Evolutionary conservation across 192 early-diverging fungal species (phyloP), one percentile per base, ranked within the genome.

Genomic region (Spinellus fusiger): DNA sequence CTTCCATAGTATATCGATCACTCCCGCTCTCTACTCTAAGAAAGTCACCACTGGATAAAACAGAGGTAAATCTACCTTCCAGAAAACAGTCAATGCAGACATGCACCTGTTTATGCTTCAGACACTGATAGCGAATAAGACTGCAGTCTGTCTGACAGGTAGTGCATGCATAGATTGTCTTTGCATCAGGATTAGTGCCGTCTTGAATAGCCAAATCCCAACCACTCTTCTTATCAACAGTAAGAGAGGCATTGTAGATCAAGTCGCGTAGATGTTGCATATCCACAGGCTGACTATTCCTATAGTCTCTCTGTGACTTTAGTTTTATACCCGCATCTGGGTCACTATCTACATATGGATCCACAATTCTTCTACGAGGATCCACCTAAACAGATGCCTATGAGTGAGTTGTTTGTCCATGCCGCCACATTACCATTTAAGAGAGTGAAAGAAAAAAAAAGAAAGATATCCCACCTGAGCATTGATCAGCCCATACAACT

Each of bases 401-500:
- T n/a, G n/a, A n/a, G n/a, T n/a, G n/a, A n/a, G n/a, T n/a, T n/a
- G n/a, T 16, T 28, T 52, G 5, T 5, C 18, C 15, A 7, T 32
- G 4, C 46, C 22, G 22, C 16, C 3, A 20, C 5, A 12, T 48
- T 48, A 5, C 4, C 16, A 18, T 12, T 16, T 32, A 8, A 31
- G 20, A 31, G 32, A 31, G 4, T 12, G 22, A n/a, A 49, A n/a
- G 4, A 49, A n/a, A 7, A 49, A n/a, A 49, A 7, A 49, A 49
- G 22, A n/a, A 13, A 33, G 1, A 35, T 28, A 13, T 15, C 29
- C 25, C 69, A 93, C 91, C 82, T 96, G 95, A 76, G 92, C 93
- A 77, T 98, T 98, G 65, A 98, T 91, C 18, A 98, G 72, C 0
- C 91, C 92, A 91, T 93, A 94, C 64, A 93, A 88, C 75, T 98